These are phyloP conservation scores for Scorias spongiosa DNA, from an alignment of 2,329 filamentous ascomycete genomes.

Conservation along the genomic window DNA sequence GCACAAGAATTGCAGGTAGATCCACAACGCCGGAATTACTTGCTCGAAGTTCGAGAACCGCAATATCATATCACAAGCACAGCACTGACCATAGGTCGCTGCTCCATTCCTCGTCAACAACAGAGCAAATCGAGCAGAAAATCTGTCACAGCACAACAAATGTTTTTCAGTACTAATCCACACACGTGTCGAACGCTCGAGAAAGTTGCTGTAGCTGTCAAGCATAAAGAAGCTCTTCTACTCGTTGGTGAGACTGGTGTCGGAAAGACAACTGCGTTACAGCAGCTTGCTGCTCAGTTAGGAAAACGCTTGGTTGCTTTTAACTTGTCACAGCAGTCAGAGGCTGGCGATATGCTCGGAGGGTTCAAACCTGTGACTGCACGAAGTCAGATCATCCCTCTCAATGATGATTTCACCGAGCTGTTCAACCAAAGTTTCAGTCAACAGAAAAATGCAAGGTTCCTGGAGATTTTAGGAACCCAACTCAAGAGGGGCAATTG, in stretches of 20 bases:
- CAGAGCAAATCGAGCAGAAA: neutral
- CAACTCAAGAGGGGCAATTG: constrained; percentile 71
- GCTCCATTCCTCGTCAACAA: constrained; percentile 9
- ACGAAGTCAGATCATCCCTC: constrained; percentile 68
- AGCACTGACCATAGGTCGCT: constrained; percentile 16
- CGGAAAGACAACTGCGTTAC: constrained; percentile 91
- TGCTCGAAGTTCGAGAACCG: constrained; percentile 58
- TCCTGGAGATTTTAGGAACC: constrained; percentile 66
- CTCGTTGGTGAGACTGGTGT: constrained; percentile 98
- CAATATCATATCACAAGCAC: constrained; percentile 37
- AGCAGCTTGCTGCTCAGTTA: constrained; percentile 72
- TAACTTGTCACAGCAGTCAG: constrained; percentile 95
- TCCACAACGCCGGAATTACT: constrained; percentile 64
- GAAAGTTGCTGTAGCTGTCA: constrained; percentile 69
- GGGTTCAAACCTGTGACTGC: constrained; percentile 94
- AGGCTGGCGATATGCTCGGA: constrained; percentile 86
- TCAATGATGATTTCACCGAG: constrained; percentile 88
- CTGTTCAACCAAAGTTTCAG: constrained; percentile 83
- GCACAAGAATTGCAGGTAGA: constrained; percentile 81
- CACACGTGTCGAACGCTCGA: constrained; percentile 77
- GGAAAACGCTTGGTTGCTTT: constrained; percentile 81
- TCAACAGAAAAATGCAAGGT: constrained; percentile 71
- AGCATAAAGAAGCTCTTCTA: constrained; percentile 73
- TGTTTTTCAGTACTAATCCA: constrained; percentile 74
- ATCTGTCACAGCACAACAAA: constrained; percentile 15